These are phyloP conservation scores for Scutellaria baicalensis DNA, from an alignment of 257 asterid genomes.

Conservation along the genomic window DNA sequence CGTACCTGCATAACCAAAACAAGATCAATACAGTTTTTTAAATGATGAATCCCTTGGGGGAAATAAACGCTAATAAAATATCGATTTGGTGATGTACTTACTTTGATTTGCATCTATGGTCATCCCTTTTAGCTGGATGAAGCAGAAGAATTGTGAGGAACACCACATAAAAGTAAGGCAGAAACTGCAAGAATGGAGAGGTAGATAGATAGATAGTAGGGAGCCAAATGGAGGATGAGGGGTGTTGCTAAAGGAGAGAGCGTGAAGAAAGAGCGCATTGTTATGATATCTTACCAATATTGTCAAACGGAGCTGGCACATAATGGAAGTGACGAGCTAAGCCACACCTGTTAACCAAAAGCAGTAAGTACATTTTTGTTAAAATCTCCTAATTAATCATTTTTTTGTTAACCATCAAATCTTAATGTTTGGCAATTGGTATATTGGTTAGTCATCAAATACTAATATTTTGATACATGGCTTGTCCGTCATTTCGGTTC, in stretches of 20 bases:
- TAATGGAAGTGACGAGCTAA: slow-evolving; percentile 96
- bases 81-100: slow-evolving; percentile 29
- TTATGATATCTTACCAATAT: slow-evolving; percentile 47
- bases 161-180: slow-evolving; percentile 83
- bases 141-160: slow-evolving; percentile 88
- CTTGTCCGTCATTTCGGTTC: too few relatives aligned
- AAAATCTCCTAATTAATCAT: too few relatives aligned
- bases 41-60: background rate
- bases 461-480: too few relatives aligned
- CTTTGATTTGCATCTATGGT: slow-evolving; percentile 90
- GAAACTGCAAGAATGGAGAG: slow-evolving; percentile 60
- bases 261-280: background rate
- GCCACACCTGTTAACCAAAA: slow-evolving; percentile 74
- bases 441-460: too few relatives aligned
- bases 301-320: slow-evolving; percentile 82
- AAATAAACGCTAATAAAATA: background rate
- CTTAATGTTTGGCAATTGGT: too few relatives aligned
- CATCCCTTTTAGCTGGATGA: slow-evolving; percentile 92
- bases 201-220: background rate
- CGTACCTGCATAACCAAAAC: slow-evolving; percentile 52
- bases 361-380: background rate
- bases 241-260: background rate
- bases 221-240: background rate
- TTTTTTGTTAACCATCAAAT: too few relatives aligned
- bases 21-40: background rate